A percentile compares a stretch with the other conserved stretches of the same genome.
Evolutionary conservation across 805 yeast genomes (phyloP).

Genomic region (Teunomyces stri): DNA sequence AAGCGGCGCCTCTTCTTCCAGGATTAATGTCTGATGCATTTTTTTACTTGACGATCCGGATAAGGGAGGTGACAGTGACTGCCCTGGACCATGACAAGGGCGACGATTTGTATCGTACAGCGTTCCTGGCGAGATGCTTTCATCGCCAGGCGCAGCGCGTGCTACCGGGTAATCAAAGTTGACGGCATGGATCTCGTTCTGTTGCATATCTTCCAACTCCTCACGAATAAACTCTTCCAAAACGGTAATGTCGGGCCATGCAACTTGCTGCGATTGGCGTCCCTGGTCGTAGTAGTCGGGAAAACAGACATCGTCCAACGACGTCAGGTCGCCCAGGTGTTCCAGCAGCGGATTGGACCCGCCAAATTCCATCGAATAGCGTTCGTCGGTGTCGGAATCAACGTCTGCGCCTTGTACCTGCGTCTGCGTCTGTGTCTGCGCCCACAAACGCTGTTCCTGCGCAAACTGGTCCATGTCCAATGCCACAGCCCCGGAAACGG

Average conservation of each 20-base stretch:
- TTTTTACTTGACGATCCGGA: background rate
- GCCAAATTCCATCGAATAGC: slow-evolving; percentile 35
- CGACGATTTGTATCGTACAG: background rate
- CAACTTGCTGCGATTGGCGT: slow-evolving; percentile 22
- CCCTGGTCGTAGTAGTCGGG: slow-evolving; percentile 59
- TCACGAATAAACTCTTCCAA: slow-evolving; percentile 74
- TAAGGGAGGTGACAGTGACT: background rate
- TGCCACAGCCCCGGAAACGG: slow-evolving; percentile 22
- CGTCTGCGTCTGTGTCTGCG: background rate
- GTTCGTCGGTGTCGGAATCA: slow-evolving; percentile 16
- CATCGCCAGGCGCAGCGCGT: slow-evolving; percentile 2
- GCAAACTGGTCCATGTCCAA: slow-evolving; percentile 42
- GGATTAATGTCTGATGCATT: background rate
- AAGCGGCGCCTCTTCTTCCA: slow-evolving; percentile 20
- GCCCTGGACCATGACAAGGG: too few relatives aligned
- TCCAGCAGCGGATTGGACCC: slow-evolving; percentile 65
- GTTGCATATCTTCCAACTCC: slow-evolving; percentile 47
- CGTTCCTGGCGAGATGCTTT: slow-evolving; percentile 10
- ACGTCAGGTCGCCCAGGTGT: slow-evolving; percentile 61
- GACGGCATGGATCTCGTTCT: slow-evolving; percentile 26
- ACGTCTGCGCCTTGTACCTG: background rate
- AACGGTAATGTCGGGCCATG: slow-evolving; percentile 84
- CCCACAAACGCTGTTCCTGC: slow-evolving; percentile 25
- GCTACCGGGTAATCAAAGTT: slow-evolving; percentile 35
- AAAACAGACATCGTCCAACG: slow-evolving; percentile 89